Evolutionary conservation across 2,329 filamentous ascomycete genomes (phyloP).

Genomic region (Pyricularia grisea): DNA sequence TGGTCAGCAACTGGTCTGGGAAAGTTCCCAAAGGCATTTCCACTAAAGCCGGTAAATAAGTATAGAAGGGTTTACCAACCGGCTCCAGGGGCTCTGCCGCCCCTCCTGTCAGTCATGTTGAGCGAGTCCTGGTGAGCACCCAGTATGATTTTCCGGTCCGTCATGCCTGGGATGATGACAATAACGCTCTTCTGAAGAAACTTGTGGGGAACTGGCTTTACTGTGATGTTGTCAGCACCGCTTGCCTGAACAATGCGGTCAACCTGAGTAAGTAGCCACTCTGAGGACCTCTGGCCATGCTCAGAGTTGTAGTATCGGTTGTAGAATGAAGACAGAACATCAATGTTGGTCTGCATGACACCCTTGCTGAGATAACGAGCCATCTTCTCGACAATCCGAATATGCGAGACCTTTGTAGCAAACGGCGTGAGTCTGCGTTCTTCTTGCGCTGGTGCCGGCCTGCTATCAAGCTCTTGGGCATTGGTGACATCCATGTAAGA

Average conservation of each 20-base stretch:
- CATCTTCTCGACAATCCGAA: slow-evolving; percentile 59
- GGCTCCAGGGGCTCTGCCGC: slow-evolving; percentile 81
- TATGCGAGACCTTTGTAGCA: slow-evolving; percentile 33
- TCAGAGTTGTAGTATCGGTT: slow-evolving; percentile 72
- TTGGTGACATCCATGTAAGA: slow-evolving; percentile 95
- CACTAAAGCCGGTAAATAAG: not conserved
- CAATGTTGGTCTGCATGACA: slow-evolving; percentile 69
- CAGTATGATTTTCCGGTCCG: slow-evolving; percentile 75
- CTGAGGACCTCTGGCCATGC: slow-evolving; percentile 72
- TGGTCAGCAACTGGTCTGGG: slow-evolving; percentile 51
- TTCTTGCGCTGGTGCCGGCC: slow-evolving; percentile 20
- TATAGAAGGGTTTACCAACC: slow-evolving; percentile 10
- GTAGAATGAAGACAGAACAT: slow-evolving; percentile 69
- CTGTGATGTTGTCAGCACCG: slow-evolving; percentile 57
- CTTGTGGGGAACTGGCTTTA: slow-evolving; percentile 67
- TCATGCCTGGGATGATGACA: slow-evolving; percentile 79
- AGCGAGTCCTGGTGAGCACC: slow-evolving; percentile 94
- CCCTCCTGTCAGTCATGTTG: slow-evolving; percentile 78
- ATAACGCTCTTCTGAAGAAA: slow-evolving; percentile 92
- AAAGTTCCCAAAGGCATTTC: slow-evolving; percentile 34
- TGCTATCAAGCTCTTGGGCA: slow-evolving; percentile 51
- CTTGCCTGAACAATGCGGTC: slow-evolving; percentile 60
- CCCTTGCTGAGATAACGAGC: slow-evolving; percentile 61
- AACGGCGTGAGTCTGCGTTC: slow-evolving; percentile 16
- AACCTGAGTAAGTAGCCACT: slow-evolving; percentile 75